Conservation (phyloP, 1,284 basidiomycete species). For the Ceratobasidium sp. region DNA sequence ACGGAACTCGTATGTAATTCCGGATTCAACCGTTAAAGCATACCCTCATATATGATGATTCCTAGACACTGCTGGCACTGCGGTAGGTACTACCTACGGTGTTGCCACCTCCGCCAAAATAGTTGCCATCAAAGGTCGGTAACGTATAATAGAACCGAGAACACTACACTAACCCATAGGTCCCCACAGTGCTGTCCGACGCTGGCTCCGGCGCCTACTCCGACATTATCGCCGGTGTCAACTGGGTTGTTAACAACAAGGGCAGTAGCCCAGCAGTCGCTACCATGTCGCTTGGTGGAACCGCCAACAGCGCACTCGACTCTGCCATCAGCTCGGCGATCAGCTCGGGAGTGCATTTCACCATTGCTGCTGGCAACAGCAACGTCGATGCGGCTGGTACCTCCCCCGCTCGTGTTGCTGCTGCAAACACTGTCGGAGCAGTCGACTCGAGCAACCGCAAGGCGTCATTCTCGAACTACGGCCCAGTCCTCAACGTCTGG, state of each 20-base stretch:
- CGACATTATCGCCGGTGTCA: slow-evolving; percentile 89
- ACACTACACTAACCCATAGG: slow-evolving; percentile 58
- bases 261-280: slow-evolving; percentile 53
- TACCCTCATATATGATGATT: neutral
- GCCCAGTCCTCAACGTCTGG: slow-evolving; percentile 56
- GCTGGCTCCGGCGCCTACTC: slow-evolving; percentile 96
- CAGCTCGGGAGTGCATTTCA: slow-evolving; percentile 88
- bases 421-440: slow-evolving; percentile 91
- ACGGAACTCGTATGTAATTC: slow-evolving; percentile 18
- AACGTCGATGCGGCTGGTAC: slow-evolving; percentile 64
- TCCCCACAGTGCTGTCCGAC: slow-evolving; percentile 78
- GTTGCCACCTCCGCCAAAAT: slow-evolving; percentile 95
- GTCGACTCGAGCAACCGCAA: slow-evolving; percentile 85
- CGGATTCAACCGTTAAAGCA: neutral
- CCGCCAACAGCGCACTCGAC: slow-evolving; percentile 45
- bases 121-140: slow-evolving; percentile 87
- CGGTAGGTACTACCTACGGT: slow-evolving; percentile 78
- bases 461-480: slow-evolving; percentile 90
- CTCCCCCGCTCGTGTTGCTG: slow-evolving; percentile 69
- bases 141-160: slow-evolving; percentile 71
- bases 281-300: slow-evolving; percentile 41
- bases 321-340: slow-evolving; percentile 68
- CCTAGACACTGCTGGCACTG: slow-evolving; percentile 57
- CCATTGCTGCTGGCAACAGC: slow-evolving; percentile 89
- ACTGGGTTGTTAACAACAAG: slow-evolving; percentile 83